Base-by-base conservation (phyloP, 1,284 basidiomycete species). In the Leccinum variabile region DNA sequence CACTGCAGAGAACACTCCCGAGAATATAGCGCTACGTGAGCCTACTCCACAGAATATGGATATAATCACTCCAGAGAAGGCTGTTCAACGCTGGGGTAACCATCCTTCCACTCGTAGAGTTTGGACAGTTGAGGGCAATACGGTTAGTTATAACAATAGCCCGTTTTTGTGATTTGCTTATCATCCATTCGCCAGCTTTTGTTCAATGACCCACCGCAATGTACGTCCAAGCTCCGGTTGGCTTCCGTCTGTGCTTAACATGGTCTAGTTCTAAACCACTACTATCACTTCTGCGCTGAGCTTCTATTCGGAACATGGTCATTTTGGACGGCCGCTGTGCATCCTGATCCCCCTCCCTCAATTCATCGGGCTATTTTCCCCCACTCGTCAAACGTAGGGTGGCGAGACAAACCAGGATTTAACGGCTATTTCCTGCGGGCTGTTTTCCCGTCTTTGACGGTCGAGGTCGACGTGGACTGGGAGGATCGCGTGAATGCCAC, bases 231-330 rank as follows among this genome's bases (percentile, higher is more conserved):
- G 46, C 11, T 28, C 25, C 0, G n/a, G 11, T 8, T 35, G 3
- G 16, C 14, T 54, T 61, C 30, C 18, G 7, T 56, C 37, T 25
- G 14, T 56, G 22, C 59, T 67, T 46, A 68, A 54, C 10, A n/a
- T 25, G 16, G 37, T 44, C 30, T 57, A 83, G 81, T 93, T 79
- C 81, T 93, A 33, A 79, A 82, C 60, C 91, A 94, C 72, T 93
- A 92, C 74, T 94, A 92, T 75, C 91, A 94, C 76, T 87, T 92
- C 66, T 89, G 88, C 39, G 91, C 88, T 0, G 91, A 94, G 71
- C 82, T 92, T 56, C 76, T 92, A 61, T 78, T 93, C 54, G 90
- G 90, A 49, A 77, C 83, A 1, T 90, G 90, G 82, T 84, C 89
- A 5, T 83, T 90, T 67, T 90, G 89, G 84, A 78, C 84, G 41